phyloP scores from a whole-genome alignment of 1,284 basidiomycete species.

The Pseudozyma sp. region DNA sequence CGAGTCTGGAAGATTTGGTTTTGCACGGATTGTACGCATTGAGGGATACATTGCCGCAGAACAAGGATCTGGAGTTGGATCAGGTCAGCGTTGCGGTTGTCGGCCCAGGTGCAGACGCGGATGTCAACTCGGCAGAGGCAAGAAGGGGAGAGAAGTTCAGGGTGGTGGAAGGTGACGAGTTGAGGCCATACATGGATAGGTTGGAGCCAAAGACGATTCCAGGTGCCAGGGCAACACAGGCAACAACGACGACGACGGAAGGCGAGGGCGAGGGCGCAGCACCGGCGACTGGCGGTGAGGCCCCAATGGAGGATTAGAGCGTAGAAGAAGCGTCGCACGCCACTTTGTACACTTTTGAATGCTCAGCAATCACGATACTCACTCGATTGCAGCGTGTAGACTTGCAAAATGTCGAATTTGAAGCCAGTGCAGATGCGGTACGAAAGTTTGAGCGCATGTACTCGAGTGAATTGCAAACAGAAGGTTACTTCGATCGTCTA shows the following conservation, averaged over 20 bases:
- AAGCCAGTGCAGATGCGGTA: too few relatives aligned
- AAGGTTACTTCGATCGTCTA: too few relatives aligned
- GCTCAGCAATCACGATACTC: too few relatives aligned
- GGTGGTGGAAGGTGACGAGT: slow-evolving; percentile 63
- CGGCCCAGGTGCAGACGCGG: slow-evolving; percentile 65
- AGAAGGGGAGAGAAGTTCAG: slow-evolving; percentile 62
- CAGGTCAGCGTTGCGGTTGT: slow-evolving; percentile 65
- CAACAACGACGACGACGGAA: slow-evolving; percentile 1
- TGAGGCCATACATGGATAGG: slow-evolving; percentile 60
- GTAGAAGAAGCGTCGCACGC: background rate
- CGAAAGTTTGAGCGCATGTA: too few relatives aligned
- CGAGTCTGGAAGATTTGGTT: slow-evolving; percentile 56
- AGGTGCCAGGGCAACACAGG: slow-evolving; percentile 21
- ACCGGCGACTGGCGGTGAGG: slow-evolving; percentile 25
- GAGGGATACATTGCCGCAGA: slow-evolving; percentile 67
- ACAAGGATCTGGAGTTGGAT: slow-evolving; percentile 65
- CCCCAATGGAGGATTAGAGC: slow-evolving; percentile 50
- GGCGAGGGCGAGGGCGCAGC: slow-evolving; percentile 4
- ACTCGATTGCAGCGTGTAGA: too few relatives aligned
- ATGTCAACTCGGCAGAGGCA: slow-evolving; percentile 48
- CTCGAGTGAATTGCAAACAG: too few relatives aligned
- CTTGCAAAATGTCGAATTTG: too few relatives aligned
- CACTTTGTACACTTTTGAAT: background rate
- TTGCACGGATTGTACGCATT: slow-evolving; percentile 65
- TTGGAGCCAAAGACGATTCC: slow-evolving; percentile 44